Evolutionary conservation across 805 yeast genomes (phyloP), one percentile per base, ranked within the genome.

Genomic region (Starmerella bombicola): DNA sequence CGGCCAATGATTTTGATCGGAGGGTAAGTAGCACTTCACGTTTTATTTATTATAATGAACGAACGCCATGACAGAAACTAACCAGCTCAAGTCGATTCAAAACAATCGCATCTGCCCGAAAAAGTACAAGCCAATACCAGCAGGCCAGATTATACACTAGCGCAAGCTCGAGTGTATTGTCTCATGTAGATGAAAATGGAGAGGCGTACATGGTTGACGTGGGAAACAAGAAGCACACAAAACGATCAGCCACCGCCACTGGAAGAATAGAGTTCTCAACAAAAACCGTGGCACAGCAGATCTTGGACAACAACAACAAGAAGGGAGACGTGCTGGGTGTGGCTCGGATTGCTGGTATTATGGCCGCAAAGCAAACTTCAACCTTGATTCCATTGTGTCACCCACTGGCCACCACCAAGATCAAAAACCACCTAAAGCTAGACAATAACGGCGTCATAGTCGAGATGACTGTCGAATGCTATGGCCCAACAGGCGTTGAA

Each of bases 1-100:
- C 53, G 76, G 41, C 76, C 76, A 7, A 71, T 71, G 76, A 69
- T 71, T 30, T 52, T 71, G 45, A 71, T 71, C 42, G 76, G 76
- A 47, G 76, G 76, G 57, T 71, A 49, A 52, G 53, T 48, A 37
- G 9, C 9, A 24, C 28, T 26, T 25, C 20, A 9, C 21, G 8
- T 32, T n/a, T 20, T 7, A n/a, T 32, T 29, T 15, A 10, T 29
- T 9, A 13, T 13, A n/a, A 33, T 5, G 16, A 22, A 33, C 35
- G 9, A 8, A 30, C 16, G 16, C 8, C 9, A 15, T 15, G n/a
- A 9, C 17, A 30, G 17, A 13, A 30, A 30, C 33, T 12, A 30
- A 30, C n/a, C 33, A 15, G 33, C 16, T 30, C 9, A 12, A 13
- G 12, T 24, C 12, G 28, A 24, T 24, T 13, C 12, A 30, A 30